phyloP scores from a whole-genome alignment of 768 basidiomycete species.

The Pulveroboletus sp. region DNA sequence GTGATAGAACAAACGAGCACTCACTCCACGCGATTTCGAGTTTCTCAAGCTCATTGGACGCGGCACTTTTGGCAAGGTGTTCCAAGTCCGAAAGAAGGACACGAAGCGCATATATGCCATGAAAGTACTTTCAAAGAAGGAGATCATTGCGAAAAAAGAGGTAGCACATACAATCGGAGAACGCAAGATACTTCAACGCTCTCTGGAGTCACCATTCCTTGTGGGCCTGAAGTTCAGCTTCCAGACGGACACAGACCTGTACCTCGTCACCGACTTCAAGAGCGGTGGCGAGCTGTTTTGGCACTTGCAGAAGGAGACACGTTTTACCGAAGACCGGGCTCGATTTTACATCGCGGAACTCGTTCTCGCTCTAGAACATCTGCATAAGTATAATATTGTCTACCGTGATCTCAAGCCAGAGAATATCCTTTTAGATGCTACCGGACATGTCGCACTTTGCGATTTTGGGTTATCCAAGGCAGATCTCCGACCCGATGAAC shows the following conservation, averaged over 20 bases:
- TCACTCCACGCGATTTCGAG: constrained; percentile 95
- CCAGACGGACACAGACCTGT: constrained; percentile 92
- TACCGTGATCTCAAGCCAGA: constrained; percentile 97
- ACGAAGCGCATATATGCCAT: constrained; percentile 99
- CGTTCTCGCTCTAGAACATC: constrained; percentile 89
- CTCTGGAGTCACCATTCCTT: constrained; percentile 91
- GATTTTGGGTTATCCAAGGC: constrained; percentile 98
- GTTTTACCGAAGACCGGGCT: constrained; percentile 90
- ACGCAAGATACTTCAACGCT: constrained; percentile 94
- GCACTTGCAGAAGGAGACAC: constrained; percentile 94
- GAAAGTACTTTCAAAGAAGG: constrained; percentile 98
- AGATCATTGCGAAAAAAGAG: constrained; percentile 98
- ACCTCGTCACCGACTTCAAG: constrained; percentile 98
- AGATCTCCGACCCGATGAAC: constrained; percentile 85
- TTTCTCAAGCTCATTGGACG: constrained; percentile 98
- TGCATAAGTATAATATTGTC: constrained; percentile 97
- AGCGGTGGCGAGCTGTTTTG: constrained; percentile 97
- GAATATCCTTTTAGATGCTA: constrained; percentile 96
- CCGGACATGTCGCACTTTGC: constrained; percentile 96
- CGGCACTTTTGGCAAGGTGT: constrained; percentile 97
- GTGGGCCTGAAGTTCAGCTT: constrained; percentile 98
- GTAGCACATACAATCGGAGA: constrained; percentile 99
- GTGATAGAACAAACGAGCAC: constrained; percentile 70
- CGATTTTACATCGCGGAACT: constrained; percentile 97
- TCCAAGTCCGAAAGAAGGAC: constrained; percentile 97